Evolutionary conservation across 129 eudicot species (phyloP).

Genomic region (Helianthus annuus): HanXRQr2.0-SUNRISE NC_035441.2:149515823-149516322

Average conservation of each 20-base stretch:
- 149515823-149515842: no score
- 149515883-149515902: no score
- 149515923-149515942: no score
- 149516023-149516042: background rate
- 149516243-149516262: conserved; percentile 9
- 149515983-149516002: no score
- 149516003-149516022: background rate
- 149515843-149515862: no score
- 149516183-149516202: conserved; percentile 34
- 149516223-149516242: conserved; percentile 18
- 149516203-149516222: conserved; percentile 35
- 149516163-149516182: background rate
- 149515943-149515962: no score
- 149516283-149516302: conserved; percentile 58
- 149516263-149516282: conserved; percentile 46
- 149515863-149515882: no score
- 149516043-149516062: no score
- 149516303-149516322: background rate
- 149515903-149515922: no score
- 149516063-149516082: no score
- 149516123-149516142: background rate
- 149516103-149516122: background rate
- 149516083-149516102: background rate
- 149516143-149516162: background rate
- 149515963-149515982: no score